phyloP scores from a whole-genome alignment of 2,329 filamentous ascomycete genomes.

The Trichophyton equinum region DNA sequence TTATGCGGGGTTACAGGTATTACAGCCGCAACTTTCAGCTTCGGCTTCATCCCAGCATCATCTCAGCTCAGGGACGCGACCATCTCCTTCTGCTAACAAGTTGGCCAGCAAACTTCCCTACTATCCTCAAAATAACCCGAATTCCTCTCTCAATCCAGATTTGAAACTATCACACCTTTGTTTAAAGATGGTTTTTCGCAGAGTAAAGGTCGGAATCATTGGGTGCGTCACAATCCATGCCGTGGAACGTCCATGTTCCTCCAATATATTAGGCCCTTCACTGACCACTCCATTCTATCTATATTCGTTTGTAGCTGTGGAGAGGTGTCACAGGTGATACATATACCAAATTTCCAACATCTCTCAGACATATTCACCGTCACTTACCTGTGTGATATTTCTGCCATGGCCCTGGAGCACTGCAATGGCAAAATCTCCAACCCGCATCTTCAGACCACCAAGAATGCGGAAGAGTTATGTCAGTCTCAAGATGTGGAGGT shows the following conservation, averaged over 20 bases:
- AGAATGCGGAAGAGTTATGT: constrained; percentile 33
- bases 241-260: not conserved
- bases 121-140: not conserved
- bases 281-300: not conserved
- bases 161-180: not conserved
- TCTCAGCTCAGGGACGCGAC: not conserved
- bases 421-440: constrained; percentile 23
- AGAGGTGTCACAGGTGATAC: constrained; percentile 10
- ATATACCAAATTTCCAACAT: constrained; percentile 10
- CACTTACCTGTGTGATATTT: constrained; percentile 43
- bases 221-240: not conserved
- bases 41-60: not conserved
- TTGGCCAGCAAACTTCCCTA: not conserved
- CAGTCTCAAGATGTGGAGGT: constrained; percentile 36
- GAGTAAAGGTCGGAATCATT: not conserved
- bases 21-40: not conserved
- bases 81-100: not conserved
- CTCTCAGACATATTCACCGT: constrained; percentile 35
- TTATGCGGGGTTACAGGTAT: not conserved
- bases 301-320: constrained; percentile 5
- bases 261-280: not conserved
- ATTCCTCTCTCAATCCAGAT: not conserved
- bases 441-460: constrained; percentile 22
- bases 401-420: constrained; percentile 29
- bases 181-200: not conserved